Base-by-base conservation (phyloP, 2,329 filamentous ascomycete genomes). In the Leptographium lundbergii region DNA sequence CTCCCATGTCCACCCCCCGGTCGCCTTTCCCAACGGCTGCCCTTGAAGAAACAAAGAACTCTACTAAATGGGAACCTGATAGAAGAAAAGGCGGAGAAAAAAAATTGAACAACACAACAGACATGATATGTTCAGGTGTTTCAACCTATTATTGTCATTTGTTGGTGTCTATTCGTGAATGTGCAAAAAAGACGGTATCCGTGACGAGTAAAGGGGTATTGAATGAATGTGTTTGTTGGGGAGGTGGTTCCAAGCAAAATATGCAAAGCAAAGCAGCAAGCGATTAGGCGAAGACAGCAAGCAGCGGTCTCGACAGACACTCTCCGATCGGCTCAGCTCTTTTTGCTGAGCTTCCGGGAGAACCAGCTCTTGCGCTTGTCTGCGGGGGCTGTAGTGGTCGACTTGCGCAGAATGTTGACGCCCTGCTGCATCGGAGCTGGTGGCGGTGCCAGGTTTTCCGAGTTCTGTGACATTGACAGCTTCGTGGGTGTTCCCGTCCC, bases 311-410 rank as follows among this genome's bases (percentile, higher is more conserved):
- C 6, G 13, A 13, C 4, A 14, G 47, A 24, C 47, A 24, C 22
- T 25, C n/a, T 6, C 24, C 14, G 13, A 13, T 14, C 6, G 13
- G 36, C 14, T 39, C 58, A 62, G 63, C 62, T 59, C 34, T 73
- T 72, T 69, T 79, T 91, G 77, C 87, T 94, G 71, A 96, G 94
- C 59, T 85, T 81, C 66, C 85, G 83, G 68, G 88, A 84, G 67
- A 97, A 85, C 90, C 91, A 96, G 69, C 91, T 94, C 79, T 91
- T 91, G 64, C 88, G 81, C 78, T 95, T 96, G 61, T 91, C 87
- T 24, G 65, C 62, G 4, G 68, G 68, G 17, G 45, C 25, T 2
- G 42, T 19, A 14, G 45, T 70, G 66, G 59, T 68, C 65, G 63
- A 70, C 62, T 58, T 47, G 54, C 24, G 61, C 51, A 58, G 69